These are phyloP conservation scores for Themeda triandra DNA, from an alignment of 176 grass and related monocot species.

Conservation along the genomic window DNA sequence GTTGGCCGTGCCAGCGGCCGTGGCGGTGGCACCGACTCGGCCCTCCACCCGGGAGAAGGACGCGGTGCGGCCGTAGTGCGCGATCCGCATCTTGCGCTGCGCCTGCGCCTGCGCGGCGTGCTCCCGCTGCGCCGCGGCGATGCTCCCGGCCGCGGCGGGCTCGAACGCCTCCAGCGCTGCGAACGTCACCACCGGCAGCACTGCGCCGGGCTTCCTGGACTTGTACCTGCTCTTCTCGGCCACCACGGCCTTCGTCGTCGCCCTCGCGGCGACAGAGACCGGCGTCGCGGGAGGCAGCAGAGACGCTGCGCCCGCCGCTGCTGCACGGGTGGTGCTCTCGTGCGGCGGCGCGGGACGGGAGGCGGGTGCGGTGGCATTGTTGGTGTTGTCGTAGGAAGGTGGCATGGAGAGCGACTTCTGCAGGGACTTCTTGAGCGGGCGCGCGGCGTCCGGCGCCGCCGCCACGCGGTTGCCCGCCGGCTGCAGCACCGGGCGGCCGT, in stretches of 20 bases:
- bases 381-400: conserved; percentile 16
- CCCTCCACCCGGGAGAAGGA: conserved; percentile 64
- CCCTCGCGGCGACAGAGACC: conserved; percentile 17
- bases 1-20: neutral
- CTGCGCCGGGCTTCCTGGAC: conserved; percentile 29
- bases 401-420: conserved; percentile 75
- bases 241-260: conserved; percentile 6
- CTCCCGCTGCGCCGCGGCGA: conserved; percentile 66
- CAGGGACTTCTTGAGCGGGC: conserved; percentile 72
- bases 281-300: conserved; percentile 32
- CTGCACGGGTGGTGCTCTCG: neutral
- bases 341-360: neutral
- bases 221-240: conserved; percentile 29
- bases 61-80: conserved; percentile 75
- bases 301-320: neutral
- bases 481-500: conserved; percentile 81
- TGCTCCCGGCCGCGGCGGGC: conserved; percentile 57
- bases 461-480: conserved; percentile 80
- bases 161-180: conserved; percentile 45
- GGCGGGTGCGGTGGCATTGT: neutral
- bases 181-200: conserved; percentile 30
- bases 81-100: conserved; percentile 77
- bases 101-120: conserved; percentile 56
- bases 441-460: conserved; percentile 28
- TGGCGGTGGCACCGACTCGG: conserved; percentile 17